phyloP scores from a whole-genome alignment of 2,329 filamentous ascomycete genomes.

The Botrytis fabae region DNA sequence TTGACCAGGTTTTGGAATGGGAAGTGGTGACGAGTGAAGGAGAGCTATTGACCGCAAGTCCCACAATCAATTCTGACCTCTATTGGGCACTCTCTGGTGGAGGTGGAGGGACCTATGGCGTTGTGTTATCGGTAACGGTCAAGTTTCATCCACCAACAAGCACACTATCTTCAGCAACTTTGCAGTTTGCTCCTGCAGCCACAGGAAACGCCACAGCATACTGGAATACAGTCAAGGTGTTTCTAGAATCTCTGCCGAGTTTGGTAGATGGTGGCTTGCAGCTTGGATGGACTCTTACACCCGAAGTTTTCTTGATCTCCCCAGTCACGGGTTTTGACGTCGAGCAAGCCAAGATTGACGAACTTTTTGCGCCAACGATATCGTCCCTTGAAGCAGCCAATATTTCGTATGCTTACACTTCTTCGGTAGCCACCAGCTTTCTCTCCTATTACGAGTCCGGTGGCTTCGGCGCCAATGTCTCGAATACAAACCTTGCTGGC shows the following conservation, averaged over 20 bases:
- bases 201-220: conserved; percentile 7
- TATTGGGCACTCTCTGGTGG: conserved; percentile 64
- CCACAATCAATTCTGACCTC: conserved; percentile 50
- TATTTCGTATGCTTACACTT: not conserved
- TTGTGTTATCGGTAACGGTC: conserved; percentile 55
- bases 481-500: not conserved
- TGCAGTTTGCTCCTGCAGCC: conserved; percentile 8
- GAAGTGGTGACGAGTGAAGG: conserved; percentile 56
- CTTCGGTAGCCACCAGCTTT: not conserved
- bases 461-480: conserved; percentile 3
- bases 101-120: conserved; percentile 57
- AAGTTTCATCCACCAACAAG: not conserved
- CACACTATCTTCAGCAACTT: not conserved
- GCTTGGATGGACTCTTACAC: not conserved
- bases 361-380: not conserved
- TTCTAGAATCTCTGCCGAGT: conserved; percentile 14
- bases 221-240: conserved; percentile 13
- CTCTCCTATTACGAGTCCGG: not conserved
- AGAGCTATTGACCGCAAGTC: conserved; percentile 47
- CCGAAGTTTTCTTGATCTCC: not conserved
- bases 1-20: conserved; percentile 58
- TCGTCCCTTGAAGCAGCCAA: not conserved
- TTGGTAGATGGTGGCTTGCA: conserved; percentile 9
- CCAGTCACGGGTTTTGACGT: not conserved
- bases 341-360: not conserved